These are phyloP conservation scores for Metrosideros polymorpha DNA, from an alignment of 441 rosid species.

Conservation along the genomic window DNA sequence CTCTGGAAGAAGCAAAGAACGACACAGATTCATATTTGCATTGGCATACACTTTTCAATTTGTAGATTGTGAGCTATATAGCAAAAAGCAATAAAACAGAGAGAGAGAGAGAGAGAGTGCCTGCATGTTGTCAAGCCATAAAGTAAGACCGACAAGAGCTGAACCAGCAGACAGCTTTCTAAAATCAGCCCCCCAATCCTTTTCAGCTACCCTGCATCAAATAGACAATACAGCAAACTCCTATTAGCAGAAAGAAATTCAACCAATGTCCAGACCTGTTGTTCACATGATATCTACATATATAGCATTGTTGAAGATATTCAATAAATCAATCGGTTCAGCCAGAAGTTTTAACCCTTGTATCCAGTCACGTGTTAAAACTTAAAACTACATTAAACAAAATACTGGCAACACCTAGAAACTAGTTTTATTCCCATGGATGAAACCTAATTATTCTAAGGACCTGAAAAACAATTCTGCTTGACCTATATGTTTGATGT, in stretches of 20 bases:
- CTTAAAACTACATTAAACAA: not conserved
- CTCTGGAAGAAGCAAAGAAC: not conserved
- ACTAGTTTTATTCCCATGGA: not conserved
- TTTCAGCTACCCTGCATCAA: constrained; percentile 80
- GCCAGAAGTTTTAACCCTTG: not conserved
- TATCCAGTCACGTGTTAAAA: not conserved
- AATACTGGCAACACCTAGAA: not conserved
- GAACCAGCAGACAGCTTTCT: constrained; percentile 94
- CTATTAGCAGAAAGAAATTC: not conserved
- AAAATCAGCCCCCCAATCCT: constrained; percentile 96
- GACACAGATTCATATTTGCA: not conserved
- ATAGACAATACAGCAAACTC: constrained; percentile 3
- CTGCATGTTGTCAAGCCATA: constrained; percentile 99
- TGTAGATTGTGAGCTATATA: not conserved
- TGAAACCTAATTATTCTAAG: not conserved
- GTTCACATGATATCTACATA: not conserved
- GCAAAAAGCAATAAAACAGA: not conserved
- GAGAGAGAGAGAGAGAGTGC: constrained; percentile 25
- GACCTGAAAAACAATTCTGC: not conserved
- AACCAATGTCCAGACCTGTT: not conserved
- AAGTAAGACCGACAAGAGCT: constrained; percentile 86
- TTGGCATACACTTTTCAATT: not conserved
- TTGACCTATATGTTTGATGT: not conserved
- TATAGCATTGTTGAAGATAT: not conserved
- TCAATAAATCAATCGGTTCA: not conserved